Evolutionary conservation across 2,329 filamentous ascomycete genomes (phyloP), one percentile per base, ranked within the genome.

Genomic region (Chlorencoelia australis): DNA sequence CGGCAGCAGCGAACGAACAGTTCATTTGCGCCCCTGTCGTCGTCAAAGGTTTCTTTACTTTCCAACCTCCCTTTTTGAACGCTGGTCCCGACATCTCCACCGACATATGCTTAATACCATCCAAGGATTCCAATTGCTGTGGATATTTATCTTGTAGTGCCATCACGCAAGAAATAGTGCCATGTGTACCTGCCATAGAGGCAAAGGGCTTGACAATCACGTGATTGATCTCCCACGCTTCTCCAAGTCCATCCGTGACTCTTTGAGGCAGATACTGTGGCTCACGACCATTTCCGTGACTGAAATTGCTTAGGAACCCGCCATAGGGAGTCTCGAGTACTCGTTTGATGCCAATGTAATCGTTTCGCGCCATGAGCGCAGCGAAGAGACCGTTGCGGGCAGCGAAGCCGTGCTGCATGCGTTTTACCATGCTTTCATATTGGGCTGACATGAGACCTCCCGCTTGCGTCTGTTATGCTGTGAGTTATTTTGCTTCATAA

Each of bases 361-460:
- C 59, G 1, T 49, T 48, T 17, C 50, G 45, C 2, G 60, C 60
- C 19, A 67, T 41, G 2, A 66, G 35, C 0, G 61, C 56, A 0
- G 49, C 59, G 11, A 66, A 54, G 0, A 67, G 52, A 1, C 63
- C 63, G 38, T 60, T 65, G 5, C 63, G 56, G 5, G 63, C 57
- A 0, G 63, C 62, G 41, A 67, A 67, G 4, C 57, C 63, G 40
- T 67, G 64, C 43, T 67, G 63, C 57, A 66, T 62, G 2, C 62
- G 57, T 46, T 67, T 68, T 1, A 60, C 55, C 39, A 60, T 57
- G n/a, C 57, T 57, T 29, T 59, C 64, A 37, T 58, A 66, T 21
- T 50, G 48, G 2, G 48, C 44, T n/a, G 42, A 40, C 46, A 50
- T 49, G 4, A 49, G 29, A 7, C 48, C 44, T 21, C 48, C 39